These are phyloP conservation scores for Paxillus involutus DNA, from an alignment of 768 basidiomycete genomes.

Conservation along the genomic window DNA sequence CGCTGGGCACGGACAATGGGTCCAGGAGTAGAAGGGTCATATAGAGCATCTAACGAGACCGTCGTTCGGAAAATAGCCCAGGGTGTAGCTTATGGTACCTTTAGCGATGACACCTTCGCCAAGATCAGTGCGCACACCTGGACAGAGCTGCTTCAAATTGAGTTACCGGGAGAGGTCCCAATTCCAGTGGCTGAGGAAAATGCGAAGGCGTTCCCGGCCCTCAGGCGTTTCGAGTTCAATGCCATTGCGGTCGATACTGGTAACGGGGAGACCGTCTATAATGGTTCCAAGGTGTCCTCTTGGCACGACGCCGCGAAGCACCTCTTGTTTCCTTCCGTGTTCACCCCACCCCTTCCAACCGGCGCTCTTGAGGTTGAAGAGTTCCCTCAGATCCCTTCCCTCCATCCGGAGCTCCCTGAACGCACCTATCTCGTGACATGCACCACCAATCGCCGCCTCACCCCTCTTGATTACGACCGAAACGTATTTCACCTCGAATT, in stretches of 20 bases:
- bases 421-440: conserved; percentile 93
- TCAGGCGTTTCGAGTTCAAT: conserved; percentile 69
- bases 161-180: conserved; percentile 33
- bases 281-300: conserved; percentile 59
- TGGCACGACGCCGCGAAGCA: conserved; percentile 91
- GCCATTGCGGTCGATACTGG: conserved; percentile 69
- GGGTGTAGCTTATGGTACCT: conserved; percentile 41
- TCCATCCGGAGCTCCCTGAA: conserved; percentile 86
- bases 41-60: conserved; percentile 51
- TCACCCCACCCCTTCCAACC: conserved; percentile 48
- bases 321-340: conserved; percentile 83
- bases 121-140: conserved; percentile 62
- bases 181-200: conserved; percentile 21
- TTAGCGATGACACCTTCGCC: conserved; percentile 43
- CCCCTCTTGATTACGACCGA: conserved; percentile 93
- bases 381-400: conserved; percentile 59
- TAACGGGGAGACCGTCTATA: conserved; percentile 54
- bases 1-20: conserved; percentile 54
- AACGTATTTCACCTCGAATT: conserved; percentile 99
- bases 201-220: conserved; percentile 24
- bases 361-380: conserved; percentile 34
- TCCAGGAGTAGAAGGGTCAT: conserved; percentile 37
- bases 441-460: conserved; percentile 91
- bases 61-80: conserved; percentile 53
- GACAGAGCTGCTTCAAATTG: conserved; percentile 62